Evolutionary conservation across 192 early-diverging fungal genomes (phyloP).

Genomic region (Coemansia sp.): DNA sequence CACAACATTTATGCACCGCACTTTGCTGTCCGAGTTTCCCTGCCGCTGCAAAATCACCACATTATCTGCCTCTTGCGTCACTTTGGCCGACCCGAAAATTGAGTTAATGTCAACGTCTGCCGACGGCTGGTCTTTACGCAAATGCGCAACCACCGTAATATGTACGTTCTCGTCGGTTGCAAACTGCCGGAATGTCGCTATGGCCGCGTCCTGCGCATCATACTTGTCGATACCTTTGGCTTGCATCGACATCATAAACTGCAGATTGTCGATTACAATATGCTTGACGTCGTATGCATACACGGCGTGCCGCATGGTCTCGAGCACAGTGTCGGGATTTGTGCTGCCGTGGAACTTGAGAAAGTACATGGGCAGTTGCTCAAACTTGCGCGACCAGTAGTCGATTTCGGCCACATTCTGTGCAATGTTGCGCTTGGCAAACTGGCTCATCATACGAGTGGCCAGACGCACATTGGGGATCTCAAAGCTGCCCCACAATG

Average conservation of each 20-base stretch:
- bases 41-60: constrained; percentile 65
- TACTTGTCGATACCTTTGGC: constrained; percentile 62
- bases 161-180: constrained; percentile 70
- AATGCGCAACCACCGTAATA: constrained; percentile 70
- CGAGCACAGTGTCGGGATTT: constrained; percentile 60
- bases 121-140: constrained; percentile 62
- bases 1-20: constrained; percentile 60
- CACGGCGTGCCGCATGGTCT: constrained; percentile 67
- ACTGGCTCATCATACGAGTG: constrained; percentile 68
- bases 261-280: constrained; percentile 72
- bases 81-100: constrained; percentile 71
- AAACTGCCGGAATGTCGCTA: constrained; percentile 63
- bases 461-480: constrained; percentile 68
- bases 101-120: constrained; percentile 65
- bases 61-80: constrained; percentile 77
- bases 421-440: constrained; percentile 59
- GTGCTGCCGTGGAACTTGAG: constrained; percentile 76
- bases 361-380: constrained; percentile 72
- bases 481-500: constrained; percentile 77
- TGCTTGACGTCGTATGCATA: constrained; percentile 71
- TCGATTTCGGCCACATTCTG: constrained; percentile 54
- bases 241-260: constrained; percentile 74
- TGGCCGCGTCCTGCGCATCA: constrained; percentile 67
- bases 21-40: constrained; percentile 35
- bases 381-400: constrained; percentile 62